Evolutionary conservation across 345 rosid genomes (phyloP), one percentile per base, ranked within the genome.

Genomic region (Euclidium syriacum): DNA sequence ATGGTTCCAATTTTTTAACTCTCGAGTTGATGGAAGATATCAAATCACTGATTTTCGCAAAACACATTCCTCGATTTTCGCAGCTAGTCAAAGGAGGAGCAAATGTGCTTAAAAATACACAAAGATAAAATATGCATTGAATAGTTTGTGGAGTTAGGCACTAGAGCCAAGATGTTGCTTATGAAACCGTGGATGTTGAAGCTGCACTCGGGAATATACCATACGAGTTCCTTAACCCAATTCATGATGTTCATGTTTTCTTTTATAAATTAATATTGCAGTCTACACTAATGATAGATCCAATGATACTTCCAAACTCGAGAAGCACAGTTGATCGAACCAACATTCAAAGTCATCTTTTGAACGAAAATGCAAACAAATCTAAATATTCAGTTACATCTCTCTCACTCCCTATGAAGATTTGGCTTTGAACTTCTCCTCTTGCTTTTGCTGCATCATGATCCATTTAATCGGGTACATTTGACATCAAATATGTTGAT

Each of bases 231-330:
- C 97, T 95, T n/a, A 27, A 29, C 8, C 7, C 18, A 19, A 48
- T 15, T 50, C 34, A 50, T 38, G 42, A 46, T 42, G 11, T 53
- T 41, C 27, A n/a, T n/a, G 16, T 39, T 49, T 29, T 5, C 24
- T 29, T 23, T n/a, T n/a, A n/a, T n/a, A n/a, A 14, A n/a, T n/a
- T 52, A 5, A 20, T 9, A 35, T 38, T 73, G 79, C 80, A 95
- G 99, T 90, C 58, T 71, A 86, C 96, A 5, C 64, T 90, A 70
- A 95, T 95, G 99, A 95, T 86, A 83, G 97, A 95, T 80, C 99
- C 99, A 12, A 97, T 95, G 66, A 83, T 88, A 62, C 82, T 95
- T 75, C 99, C 99, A 43, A 85, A 90, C 56, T 90, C 99, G n/a
- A 88, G 77, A 67, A 90, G 75, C 71, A 95, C 85, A 25, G 80